A percentile compares a stretch with the other conserved stretches of the same genome.
Conservation (phyloP, 371 early-diverging fungal genomes). For the Dichotomocladium elegans region DNA sequence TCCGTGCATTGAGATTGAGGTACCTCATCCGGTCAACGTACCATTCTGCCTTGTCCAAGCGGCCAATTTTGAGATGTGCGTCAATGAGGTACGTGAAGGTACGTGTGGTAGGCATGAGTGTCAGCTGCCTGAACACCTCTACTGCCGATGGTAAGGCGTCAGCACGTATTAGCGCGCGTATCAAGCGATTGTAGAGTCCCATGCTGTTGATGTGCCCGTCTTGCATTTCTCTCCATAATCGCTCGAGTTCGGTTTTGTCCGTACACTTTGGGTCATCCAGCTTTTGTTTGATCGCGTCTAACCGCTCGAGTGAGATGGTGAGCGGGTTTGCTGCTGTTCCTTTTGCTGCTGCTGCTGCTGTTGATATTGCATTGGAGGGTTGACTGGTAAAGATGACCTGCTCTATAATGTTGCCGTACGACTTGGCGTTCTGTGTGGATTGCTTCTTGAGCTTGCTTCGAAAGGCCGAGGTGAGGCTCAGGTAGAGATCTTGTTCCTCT, state of each 20-base stretch:
- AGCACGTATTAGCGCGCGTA: conserved; percentile 26
- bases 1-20: conserved; percentile 15
- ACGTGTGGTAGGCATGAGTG: conserved; percentile 31
- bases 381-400: conserved; percentile 24
- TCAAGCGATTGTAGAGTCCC: conserved; percentile 34
- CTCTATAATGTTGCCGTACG: conserved; percentile 41
- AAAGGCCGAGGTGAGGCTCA: conserved; percentile 37
- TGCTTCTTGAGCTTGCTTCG: conserved; percentile 33
- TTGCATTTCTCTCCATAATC: conserved; percentile 18
- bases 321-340: conserved; percentile 1
- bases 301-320: conserved; percentile 10
- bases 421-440: conserved; percentile 20
- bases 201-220: conserved; percentile 12
- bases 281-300: conserved; percentile 17
- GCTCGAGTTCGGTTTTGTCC: conserved; percentile 9
- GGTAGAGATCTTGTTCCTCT: conserved; percentile 39
- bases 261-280: conserved; percentile 21
- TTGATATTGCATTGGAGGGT: not conserved
- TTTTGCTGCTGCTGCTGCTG: too few species aligned
- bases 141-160: conserved; percentile 19
- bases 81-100: conserved; percentile 34
- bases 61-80: conserved; percentile 20
- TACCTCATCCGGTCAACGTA: conserved; percentile 28
- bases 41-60: conserved; percentile 12
- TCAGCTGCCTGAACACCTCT: conserved; percentile 13